Conservation (phyloP, 306 rosid genomes). For the Quercus glauca region DNA sequence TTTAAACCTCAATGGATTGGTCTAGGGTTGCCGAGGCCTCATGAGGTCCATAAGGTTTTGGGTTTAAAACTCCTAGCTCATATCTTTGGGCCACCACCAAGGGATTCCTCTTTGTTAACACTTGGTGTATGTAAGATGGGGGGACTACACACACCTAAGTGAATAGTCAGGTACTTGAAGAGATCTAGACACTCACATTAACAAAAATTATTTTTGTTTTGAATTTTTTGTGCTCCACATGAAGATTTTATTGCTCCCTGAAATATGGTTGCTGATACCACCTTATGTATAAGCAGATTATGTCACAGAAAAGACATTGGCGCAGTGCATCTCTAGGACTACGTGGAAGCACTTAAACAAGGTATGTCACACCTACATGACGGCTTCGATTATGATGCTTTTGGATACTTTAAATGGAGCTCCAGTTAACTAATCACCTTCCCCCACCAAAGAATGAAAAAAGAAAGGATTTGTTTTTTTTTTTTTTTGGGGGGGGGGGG, state of each 20-base stretch:
- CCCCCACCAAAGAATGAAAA: not conserved
- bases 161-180: too few relatives aligned
- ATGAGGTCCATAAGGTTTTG: too few relatives aligned
- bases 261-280: constrained; percentile 2
- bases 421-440: not conserved
- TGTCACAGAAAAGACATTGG: constrained; percentile 41
- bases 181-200: too few relatives aligned
- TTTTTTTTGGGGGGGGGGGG: too few relatives aligned
- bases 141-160: too few relatives aligned
- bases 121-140: too few relatives aligned
- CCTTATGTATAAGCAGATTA: constrained; percentile 28
- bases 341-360: constrained; percentile 26
- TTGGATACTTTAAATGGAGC: not conserved
- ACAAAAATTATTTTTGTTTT: not conserved
- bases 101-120: too few relatives aligned
- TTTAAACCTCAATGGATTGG: too few relatives aligned
- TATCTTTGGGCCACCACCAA: too few relatives aligned
- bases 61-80: too few relatives aligned
- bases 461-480: not conserved
- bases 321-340: constrained; percentile 39
- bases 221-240: not conserved
- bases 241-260: not conserved
- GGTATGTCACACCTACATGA: not conserved
- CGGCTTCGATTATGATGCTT: not conserved
- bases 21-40: too few relatives aligned